phyloP scores from a whole-genome alignment of 257 asterid species.

The Solanum dulcamara region DNA sequence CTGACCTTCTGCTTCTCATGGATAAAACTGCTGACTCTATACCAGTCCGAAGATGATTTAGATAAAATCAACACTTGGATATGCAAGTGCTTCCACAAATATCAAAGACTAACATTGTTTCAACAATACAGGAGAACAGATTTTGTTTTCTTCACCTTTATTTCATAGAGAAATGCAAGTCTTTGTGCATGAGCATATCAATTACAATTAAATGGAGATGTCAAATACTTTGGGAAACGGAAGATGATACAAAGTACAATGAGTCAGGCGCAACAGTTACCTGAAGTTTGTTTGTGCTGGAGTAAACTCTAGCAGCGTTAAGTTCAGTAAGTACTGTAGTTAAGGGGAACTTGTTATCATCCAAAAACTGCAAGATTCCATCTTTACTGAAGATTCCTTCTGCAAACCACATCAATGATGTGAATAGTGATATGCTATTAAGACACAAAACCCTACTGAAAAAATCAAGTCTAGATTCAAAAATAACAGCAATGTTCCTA shows the following conservation, averaged over 20 bases:
- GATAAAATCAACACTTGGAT: not conserved
- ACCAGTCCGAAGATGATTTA: not conserved
- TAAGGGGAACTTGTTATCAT: conserved; percentile 66
- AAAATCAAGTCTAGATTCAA: not conserved
- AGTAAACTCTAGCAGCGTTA: conserved; percentile 77
- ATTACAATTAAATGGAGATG: not conserved
- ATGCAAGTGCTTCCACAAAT: not conserved
- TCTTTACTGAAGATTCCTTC: conserved; percentile 41
- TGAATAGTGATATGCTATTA: not conserved
- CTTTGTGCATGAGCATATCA: not conserved
- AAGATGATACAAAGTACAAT: not conserved
- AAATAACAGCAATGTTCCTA: not conserved
- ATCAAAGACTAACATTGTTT: not conserved
- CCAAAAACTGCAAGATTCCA: conserved; percentile 59
- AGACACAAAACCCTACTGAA: not conserved
- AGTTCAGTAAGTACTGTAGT: conserved; percentile 70
- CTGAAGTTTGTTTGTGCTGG: conserved; percentile 64
- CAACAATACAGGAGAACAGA: not conserved
- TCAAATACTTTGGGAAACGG: not conserved
- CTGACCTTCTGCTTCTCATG: not conserved
- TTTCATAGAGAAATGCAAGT: not conserved
- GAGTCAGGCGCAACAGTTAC: conserved; percentile 20
- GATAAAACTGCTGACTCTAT: not conserved
- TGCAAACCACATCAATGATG: conserved; percentile 27
- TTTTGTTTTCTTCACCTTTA: not conserved